These are phyloP conservation scores for Neofusicoccum parvum DNA, from an alignment of 2,329 filamentous ascomycete genomes.

Conservation along the genomic window DNA sequence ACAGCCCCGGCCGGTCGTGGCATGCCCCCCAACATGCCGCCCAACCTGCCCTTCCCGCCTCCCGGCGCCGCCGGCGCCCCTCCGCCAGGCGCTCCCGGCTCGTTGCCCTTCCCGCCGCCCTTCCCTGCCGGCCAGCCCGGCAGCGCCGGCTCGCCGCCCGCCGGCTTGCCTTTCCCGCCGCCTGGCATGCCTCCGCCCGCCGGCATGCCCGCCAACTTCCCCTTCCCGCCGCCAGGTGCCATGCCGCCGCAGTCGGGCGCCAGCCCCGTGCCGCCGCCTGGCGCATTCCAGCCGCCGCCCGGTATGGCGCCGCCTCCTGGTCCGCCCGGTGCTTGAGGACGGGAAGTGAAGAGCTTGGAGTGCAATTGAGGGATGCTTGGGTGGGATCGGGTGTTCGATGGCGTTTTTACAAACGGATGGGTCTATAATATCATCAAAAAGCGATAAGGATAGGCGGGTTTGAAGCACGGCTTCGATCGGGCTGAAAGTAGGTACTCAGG, in stretches of 20 bases:
- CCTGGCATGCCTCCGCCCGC: constrained; percentile 29
- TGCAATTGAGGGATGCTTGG: not conserved
- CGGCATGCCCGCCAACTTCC: constrained; percentile 32
- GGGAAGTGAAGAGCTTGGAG: not conserved
- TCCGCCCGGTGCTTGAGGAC: constrained; percentile 1
- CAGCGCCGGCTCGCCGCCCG: constrained; percentile 34
- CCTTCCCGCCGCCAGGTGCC: constrained; percentile 21
- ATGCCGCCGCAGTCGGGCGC: not conserved
- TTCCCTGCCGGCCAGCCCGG: constrained; percentile 23
- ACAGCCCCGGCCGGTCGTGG: constrained; percentile 27
- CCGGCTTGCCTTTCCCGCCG: constrained; percentile 44
- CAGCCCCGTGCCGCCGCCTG: constrained; percentile 14
- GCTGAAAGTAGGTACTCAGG: not conserved
- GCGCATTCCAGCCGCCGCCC: constrained; percentile 17
- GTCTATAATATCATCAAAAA: constrained; percentile 6
- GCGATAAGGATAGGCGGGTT: not conserved
- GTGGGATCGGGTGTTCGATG: not conserved
- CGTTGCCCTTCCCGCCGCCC: constrained; percentile 31
- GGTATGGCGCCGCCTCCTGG: constrained; percentile 9
- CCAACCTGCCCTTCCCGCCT: constrained; percentile 14
- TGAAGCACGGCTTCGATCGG: not conserved
- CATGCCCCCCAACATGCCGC: constrained; percentile 36
- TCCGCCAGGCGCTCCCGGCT: constrained; percentile 23
- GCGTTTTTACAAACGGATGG: not conserved
- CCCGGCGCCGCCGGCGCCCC: constrained; percentile 4